Base-by-base conservation (phyloP, 2,329 filamentous ascomycete genomes). In the Gliomastix tumulicola region DNA sequence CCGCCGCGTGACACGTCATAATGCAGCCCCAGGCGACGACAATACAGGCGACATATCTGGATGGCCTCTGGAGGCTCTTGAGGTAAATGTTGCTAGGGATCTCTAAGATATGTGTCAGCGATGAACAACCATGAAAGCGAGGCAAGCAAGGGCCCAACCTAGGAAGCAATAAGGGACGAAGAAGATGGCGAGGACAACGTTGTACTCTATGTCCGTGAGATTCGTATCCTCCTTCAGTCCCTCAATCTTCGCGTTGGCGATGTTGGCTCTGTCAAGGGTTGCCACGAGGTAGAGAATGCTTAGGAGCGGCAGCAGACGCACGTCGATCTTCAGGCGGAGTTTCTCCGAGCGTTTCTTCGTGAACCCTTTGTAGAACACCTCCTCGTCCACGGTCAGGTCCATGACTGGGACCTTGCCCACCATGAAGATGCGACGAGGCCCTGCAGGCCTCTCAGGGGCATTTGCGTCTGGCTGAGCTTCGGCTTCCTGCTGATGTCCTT, bases 61-160 rank as follows among this genome's bases (percentile, higher is more conserved):
- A 61, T 1, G 66, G 66, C 20, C 56, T 53, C 0, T 80, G 72
- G 36, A 88, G 63, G 11, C 70, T 74, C 57, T 90, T 90, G 38
- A 92, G 73, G 9, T 90, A 59, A 9, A 89, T 57, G 49, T 92
- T 90, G 38, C 81, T 86, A 13, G 84, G 64, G 0, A 82, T 75
- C 51, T 90, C 85, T 44, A 86, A 86, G 1, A 78, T 60, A 2
- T 49, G 19, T 5, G 10, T 13, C 16, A n/a, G 37, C 31, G 17
- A 21, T 19, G n/a, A 13, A 25, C 12, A 15, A 12, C 13, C 9
- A 19, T 19, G 12, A 35, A 13, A 25, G n/a, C 9, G n/a, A 25
- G 22, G 22, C n/a, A 9, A 25, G 22, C 9, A 9, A 9, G n/a
- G 22, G 9, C 22, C n/a, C 9, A 9, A 25, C 22, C 22, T 9